A percentile compares a stretch with the other conserved stretches of the same genome.
phyloP scores from a whole-genome alignment of 2,329 filamentous ascomycete genomes.

The Calonectria ilicicola region DNA sequence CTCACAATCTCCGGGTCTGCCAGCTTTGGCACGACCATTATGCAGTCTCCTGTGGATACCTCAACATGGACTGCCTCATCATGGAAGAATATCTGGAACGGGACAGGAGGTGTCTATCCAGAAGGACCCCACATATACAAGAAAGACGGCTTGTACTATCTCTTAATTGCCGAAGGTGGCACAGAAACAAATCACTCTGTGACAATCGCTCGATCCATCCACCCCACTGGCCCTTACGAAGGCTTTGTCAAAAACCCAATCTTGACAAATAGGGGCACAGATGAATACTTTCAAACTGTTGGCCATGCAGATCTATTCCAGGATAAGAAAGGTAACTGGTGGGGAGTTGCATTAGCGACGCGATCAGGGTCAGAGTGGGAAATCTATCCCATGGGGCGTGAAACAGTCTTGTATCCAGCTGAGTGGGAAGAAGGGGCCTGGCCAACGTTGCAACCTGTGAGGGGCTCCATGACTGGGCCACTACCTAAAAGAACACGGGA shows the following conservation, averaged over 20 bases:
- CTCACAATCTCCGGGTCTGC: background rate
- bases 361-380: slow-evolving; percentile 52
- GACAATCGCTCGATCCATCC: slow-evolving; percentile 55
- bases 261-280: slow-evolving; percentile 52
- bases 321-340: slow-evolving; percentile 59
- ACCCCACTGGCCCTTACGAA: slow-evolving; percentile 57
- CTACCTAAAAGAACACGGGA: slow-evolving; percentile 1
- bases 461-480: slow-evolving; percentile 48
- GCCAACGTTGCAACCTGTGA: slow-evolving; percentile 51
- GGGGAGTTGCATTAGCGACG: slow-evolving; percentile 56
- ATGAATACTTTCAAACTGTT: slow-evolving; percentile 55
- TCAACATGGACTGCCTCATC: background rate
- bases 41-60: background rate
- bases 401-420: slow-evolving; percentile 61
- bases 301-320: slow-evolving; percentile 61
- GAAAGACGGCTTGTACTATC: slow-evolving; percentile 59
- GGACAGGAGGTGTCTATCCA: slow-evolving; percentile 53
- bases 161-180: slow-evolving; percentile 63
- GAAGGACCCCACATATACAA: slow-evolving; percentile 56
- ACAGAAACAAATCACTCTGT: slow-evolving; percentile 56
- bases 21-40: background rate
- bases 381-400: slow-evolving; percentile 65
- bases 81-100: slow-evolving; percentile 53
- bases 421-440: slow-evolving; percentile 61
- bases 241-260: slow-evolving; percentile 56